Conservation (phyloP, 2,329 filamentous ascomycete species). For the Ophiocordyceps camponoti-leonardi region DNA sequence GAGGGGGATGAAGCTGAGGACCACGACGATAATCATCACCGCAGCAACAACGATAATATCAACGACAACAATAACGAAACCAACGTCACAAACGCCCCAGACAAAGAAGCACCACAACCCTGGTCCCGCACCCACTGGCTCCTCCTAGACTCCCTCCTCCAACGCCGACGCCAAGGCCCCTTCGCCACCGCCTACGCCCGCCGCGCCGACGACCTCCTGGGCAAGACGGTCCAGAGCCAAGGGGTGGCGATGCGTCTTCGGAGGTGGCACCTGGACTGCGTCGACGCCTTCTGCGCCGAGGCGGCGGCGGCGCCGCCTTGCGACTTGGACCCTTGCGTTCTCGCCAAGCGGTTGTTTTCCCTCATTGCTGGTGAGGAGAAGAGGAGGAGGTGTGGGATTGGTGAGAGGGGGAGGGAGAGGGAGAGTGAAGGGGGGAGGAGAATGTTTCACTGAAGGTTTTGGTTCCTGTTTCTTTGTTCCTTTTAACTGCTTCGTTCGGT, state of each 20-base stretch:
- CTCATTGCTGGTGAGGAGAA: conserved; percentile 33
- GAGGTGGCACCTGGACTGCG: conserved; percentile 39
- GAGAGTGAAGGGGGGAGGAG: conserved; percentile 4
- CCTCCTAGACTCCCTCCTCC: conserved; percentile 31
- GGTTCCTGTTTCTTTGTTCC: not conserved
- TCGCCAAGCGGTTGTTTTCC: conserved; percentile 35
- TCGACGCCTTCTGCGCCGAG: conserved; percentile 32
- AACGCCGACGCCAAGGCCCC: conserved; percentile 25
- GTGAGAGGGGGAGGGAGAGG: too few relatives aligned
- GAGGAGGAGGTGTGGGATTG: too few relatives aligned
- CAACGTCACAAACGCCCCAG: conserved; percentile 8
- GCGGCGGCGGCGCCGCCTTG: too few relatives aligned
- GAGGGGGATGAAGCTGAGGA: too few relatives aligned
- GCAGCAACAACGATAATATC: too few relatives aligned
- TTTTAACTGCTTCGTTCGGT: not conserved
- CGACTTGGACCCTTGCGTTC: too few relatives aligned
- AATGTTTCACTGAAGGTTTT: conserved; percentile 19
- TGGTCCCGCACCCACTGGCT: conserved; percentile 38
- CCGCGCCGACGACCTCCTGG: conserved; percentile 21
- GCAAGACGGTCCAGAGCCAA: conserved; percentile 29
- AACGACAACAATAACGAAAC: not conserved
- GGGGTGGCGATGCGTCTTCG: conserved; percentile 30
- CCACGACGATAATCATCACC: too few relatives aligned
- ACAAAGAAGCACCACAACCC: conserved; percentile 15
- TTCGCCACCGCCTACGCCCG: conserved; percentile 13